phyloP scores from a whole-genome alignment of 2,329 filamentous ascomycete genomes.

The Talaromyces sp. region DNA sequence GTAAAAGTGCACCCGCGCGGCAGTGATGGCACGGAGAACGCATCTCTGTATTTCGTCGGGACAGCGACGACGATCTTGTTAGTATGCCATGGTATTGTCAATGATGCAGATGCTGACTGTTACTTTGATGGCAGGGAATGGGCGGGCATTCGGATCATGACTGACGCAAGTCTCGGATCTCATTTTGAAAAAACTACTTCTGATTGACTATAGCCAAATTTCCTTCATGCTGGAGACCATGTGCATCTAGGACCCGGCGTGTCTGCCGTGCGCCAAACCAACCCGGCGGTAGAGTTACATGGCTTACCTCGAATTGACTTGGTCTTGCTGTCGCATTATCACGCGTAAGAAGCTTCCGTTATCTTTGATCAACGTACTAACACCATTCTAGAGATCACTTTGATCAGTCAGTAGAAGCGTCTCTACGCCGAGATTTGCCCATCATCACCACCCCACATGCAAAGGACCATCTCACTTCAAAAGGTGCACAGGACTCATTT shows the following conservation, averaged over 20 bases:
- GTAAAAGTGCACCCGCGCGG: slow-evolving; percentile 43
- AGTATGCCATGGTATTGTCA: background rate
- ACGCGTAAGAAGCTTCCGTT: slow-evolving; percentile 39
- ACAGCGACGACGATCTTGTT: slow-evolving; percentile 40
- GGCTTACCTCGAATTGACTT: slow-evolving; percentile 58
- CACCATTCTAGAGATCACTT: slow-evolving; percentile 47
- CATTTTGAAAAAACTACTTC: background rate
- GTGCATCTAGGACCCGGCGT: slow-evolving; percentile 65
- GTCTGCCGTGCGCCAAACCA: slow-evolving; percentile 51
- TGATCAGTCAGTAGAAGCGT: slow-evolving; percentile 51
- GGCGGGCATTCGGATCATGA: slow-evolving; percentile 40
- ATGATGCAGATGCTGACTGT: background rate
- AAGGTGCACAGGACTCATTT: slow-evolving; percentile 50
- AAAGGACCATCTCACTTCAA: slow-evolving; percentile 48
- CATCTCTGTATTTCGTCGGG: slow-evolving; percentile 38
- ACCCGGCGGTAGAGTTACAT: slow-evolving; percentile 59
- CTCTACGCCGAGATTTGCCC: slow-evolving; percentile 52
- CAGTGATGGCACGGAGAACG: slow-evolving; percentile 30
- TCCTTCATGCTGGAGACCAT: slow-evolving; percentile 63
- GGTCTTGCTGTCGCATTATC: slow-evolving; percentile 63
- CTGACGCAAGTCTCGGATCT: slow-evolving; percentile 29
- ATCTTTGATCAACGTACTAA: background rate
- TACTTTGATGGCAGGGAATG: slow-evolving; percentile 31
- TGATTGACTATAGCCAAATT: slow-evolving; percentile 51
- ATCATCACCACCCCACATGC: slow-evolving; percentile 65